These are phyloP conservation scores for Crithidia thermophila DNA, from an alignment of 208 protist genomes.

Conservation along the genomic window DNA sequence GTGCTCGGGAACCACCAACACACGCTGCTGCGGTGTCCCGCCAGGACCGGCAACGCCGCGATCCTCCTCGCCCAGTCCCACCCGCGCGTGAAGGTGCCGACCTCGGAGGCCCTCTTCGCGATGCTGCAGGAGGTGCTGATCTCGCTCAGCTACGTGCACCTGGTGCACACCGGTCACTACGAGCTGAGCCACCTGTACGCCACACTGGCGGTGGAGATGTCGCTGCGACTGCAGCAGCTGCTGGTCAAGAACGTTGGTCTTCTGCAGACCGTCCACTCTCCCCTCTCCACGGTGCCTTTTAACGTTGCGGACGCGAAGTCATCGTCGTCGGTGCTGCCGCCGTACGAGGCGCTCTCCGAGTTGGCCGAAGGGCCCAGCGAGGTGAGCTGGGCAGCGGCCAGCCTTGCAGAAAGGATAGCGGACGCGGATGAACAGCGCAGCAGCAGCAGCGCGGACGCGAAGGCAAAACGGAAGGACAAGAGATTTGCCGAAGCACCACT, in stretches of 20 bases:
- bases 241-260: conserved; percentile 13
- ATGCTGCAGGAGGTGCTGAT: conserved; percentile 44
- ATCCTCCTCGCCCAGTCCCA: not conserved
- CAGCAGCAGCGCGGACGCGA: too few species aligned
- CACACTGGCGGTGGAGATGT: conserved; percentile 47
- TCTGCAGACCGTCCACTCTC: not conserved
- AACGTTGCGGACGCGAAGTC: not conserved
- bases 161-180: conserved; percentile 53
- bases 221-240: conserved; percentile 20
- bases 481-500: too few species aligned
- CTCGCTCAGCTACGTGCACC: conserved; percentile 63
- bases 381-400: conserved; percentile 7
- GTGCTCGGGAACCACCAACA: conserved; percentile 23
- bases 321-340: not conserved
- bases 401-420: not conserved
- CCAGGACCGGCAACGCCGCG: not conserved
- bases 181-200: conserved; percentile 68
- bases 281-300: too few species aligned
- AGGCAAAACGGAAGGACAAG: too few species aligned
- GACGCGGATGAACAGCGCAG: not conserved
- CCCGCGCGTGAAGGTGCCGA: conserved; percentile 7
- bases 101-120: conserved; percentile 29
- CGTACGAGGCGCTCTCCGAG: not conserved
- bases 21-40: conserved; percentile 28
- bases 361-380: not conserved